A percentile compares a stretch with the other conserved stretches of the same genome.
Evolutionary conservation across 441 rosid genomes (phyloP).

Genomic region (Flueggea neowawraea): DNA sequence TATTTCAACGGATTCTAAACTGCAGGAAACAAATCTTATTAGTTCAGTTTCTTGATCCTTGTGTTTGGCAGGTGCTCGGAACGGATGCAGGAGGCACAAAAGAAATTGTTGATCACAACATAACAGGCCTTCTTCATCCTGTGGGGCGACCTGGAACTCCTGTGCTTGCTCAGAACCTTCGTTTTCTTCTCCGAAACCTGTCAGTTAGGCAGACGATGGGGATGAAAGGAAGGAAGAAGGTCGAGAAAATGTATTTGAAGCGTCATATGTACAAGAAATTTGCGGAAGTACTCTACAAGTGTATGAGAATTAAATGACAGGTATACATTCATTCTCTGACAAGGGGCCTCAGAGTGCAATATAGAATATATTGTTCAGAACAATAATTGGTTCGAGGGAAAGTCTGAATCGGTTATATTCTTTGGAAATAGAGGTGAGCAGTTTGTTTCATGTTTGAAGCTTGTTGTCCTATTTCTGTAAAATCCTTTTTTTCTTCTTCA

Average conservation of each 20-base stretch:
- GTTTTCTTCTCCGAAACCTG: constrained; percentile 54
- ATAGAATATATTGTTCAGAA: no score
- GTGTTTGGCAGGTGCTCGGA: constrained; percentile 64
- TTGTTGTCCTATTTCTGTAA: no score
- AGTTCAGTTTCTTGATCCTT: background rate
- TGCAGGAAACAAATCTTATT: background rate
- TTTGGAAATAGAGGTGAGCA: no score
- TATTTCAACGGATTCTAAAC: background rate
- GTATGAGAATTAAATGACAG: constrained; percentile 59
- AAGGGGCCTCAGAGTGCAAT: no score
- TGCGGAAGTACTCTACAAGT: constrained; percentile 65
- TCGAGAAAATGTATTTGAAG: constrained; percentile 68
- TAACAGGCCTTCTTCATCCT: constrained; percentile 86
- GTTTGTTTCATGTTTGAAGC: no score
- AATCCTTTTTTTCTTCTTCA: no score
- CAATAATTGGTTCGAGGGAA: no score
- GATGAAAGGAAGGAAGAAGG: constrained; percentile 63
- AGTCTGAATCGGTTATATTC: no score
- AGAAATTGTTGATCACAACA: constrained; percentile 81
- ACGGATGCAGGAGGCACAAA: constrained; percentile 95
- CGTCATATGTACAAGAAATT: constrained; percentile 82
- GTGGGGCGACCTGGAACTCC: constrained; percentile 59
- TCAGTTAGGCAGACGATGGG: constrained; percentile 63
- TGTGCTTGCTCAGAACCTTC: constrained; percentile 59
- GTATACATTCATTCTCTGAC: no score